These are phyloP conservation scores for Gaeumannomyces tritici DNA, from an alignment of 2,329 filamentous ascomycete species.

Conservation along the genomic window DNA sequence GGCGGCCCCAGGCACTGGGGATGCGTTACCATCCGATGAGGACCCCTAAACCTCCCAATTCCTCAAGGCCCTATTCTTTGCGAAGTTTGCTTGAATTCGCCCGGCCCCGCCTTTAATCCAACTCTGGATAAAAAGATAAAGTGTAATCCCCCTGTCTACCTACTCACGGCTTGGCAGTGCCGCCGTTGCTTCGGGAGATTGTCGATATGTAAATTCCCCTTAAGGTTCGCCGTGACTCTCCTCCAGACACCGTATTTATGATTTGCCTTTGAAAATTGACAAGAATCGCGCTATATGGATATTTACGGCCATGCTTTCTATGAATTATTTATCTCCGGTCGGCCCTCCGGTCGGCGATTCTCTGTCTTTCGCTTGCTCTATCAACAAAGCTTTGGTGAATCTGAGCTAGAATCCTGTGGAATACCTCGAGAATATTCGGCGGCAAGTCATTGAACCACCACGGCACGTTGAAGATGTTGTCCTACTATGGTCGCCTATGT, in stretches of 20 bases:
- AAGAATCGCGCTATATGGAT: no score
- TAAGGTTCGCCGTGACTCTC: neutral
- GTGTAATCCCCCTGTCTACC: neutral
- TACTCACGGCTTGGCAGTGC: neutral
- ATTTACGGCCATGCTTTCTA: no score
- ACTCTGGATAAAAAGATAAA: neutral
- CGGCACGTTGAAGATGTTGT: no score
- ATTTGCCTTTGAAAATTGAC: no score
- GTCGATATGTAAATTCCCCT: neutral
- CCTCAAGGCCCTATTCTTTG: neutral
- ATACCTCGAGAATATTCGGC: no score
- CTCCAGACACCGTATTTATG: no score
- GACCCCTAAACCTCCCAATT: neutral
- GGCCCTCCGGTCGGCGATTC: no score
- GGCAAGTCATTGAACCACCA: no score
- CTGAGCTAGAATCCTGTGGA: neutral
- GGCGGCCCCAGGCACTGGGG: no score
- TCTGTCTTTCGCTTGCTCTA: neutral
- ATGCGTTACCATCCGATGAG: neutral
- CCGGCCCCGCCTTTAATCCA: neutral
- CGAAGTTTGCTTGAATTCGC: neutral
- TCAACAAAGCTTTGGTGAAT: neutral
- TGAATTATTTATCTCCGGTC: neutral
- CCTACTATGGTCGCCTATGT: no score
- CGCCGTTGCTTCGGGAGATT: neutral